Percentiles rank a stretch among this genome's conserved stretches.
Conservation (phyloP, 2,329 filamentous ascomycete species). For the Beauveria pseudobassiana region DNA sequence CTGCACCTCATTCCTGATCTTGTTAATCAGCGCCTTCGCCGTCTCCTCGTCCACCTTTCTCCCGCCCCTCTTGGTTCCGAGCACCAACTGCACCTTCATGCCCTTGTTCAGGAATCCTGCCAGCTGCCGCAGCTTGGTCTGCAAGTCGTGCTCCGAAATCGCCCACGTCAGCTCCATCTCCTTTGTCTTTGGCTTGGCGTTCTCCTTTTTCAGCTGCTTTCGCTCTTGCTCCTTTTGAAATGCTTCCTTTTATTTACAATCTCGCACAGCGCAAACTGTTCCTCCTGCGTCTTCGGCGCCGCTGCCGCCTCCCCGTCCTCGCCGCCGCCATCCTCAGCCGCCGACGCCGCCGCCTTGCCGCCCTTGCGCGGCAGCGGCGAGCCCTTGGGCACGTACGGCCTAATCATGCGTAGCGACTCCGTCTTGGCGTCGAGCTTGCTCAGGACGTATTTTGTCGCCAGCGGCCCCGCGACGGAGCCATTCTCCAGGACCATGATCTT, state of each 20-base stretch:
- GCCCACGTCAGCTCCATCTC: slow-evolving; percentile 88
- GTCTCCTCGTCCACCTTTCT: slow-evolving; percentile 54
- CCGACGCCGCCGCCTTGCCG: not conserved
- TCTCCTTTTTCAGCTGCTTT: slow-evolving; percentile 35
- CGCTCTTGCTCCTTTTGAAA: slow-evolving; percentile 35
- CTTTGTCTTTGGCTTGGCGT: slow-evolving; percentile 47
- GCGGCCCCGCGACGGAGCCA: slow-evolving; percentile 32
- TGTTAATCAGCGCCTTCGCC: slow-evolving; percentile 47
- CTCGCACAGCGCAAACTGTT: slow-evolving; percentile 56
- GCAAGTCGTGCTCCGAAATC: slow-evolving; percentile 67
- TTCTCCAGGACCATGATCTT: slow-evolving; percentile 34
- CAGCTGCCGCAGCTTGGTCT: slow-evolving; percentile 61
- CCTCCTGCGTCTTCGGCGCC: slow-evolving; percentile 10
- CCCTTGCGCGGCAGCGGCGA: slow-evolving; percentile 6
- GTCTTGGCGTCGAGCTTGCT: slow-evolving; percentile 23
- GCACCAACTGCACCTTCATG: slow-evolving; percentile 62
- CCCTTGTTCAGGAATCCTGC: slow-evolving; percentile 66
- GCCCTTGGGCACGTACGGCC: slow-evolving; percentile 28
- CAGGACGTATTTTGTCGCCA: slow-evolving; percentile 33
- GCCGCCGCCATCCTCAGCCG: not conserved
- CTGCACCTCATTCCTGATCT: slow-evolving; percentile 28
- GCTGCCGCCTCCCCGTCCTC: slow-evolving; percentile 13
- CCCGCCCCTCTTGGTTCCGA: slow-evolving; percentile 59
- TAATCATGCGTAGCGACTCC: slow-evolving; percentile 35
- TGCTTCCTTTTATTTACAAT: slow-evolving; percentile 53